Evolutionary conservation across 2,329 filamentous ascomycete genomes (phyloP), one percentile per base, ranked within the genome.

Genomic region (Colletotrichum sublineola): DNA sequence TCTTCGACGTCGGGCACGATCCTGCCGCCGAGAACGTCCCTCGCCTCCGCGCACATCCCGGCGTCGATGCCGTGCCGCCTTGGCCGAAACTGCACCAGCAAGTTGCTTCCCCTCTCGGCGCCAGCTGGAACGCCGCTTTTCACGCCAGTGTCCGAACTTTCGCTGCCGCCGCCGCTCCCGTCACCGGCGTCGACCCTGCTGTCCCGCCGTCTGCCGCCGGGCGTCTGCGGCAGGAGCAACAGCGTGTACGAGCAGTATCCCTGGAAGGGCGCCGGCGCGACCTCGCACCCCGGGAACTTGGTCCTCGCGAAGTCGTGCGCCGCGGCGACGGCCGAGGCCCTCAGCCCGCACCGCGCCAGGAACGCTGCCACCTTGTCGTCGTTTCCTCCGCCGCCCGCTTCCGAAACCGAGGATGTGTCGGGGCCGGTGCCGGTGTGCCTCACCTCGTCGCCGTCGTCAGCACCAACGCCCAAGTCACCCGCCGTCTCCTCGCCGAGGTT

Each of bases 231-330:
- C 33, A 81, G 81, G 20, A 86, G 78, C 33, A 80, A 77, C 8
- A 88, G 73, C 0, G 87, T 88, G 74, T 87, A 84, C 2, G 86
- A 88, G 74, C 87, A 89, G 73, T 86, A 87, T 24, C 86, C 87
- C 74, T 88, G 87, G 6, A 80, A 80, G 8, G 80, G 75, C 9
- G 80, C 79, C 3, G 82, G 79, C 4, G 75, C 73, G 36, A 84
- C 76, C 3, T 75, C 63, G n/a, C 71, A 63, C 6, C 71, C 73
- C 0, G 81, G 79, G 61, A 83, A 85, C 0, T 74, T 75, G 20
- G 76, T 64, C 50, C 68, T 72, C 18, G 81, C 79, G 60, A 84
- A 82, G 3, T 75, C 73, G 64, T 84, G 63, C 61, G 44, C 61
- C 38, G 60, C 44, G 15, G 38, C 24, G 20, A 67, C 20, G 9